phyloP scores from a whole-genome alignment of 208 protist species.

The Acanthamoeba royreba region DNA sequence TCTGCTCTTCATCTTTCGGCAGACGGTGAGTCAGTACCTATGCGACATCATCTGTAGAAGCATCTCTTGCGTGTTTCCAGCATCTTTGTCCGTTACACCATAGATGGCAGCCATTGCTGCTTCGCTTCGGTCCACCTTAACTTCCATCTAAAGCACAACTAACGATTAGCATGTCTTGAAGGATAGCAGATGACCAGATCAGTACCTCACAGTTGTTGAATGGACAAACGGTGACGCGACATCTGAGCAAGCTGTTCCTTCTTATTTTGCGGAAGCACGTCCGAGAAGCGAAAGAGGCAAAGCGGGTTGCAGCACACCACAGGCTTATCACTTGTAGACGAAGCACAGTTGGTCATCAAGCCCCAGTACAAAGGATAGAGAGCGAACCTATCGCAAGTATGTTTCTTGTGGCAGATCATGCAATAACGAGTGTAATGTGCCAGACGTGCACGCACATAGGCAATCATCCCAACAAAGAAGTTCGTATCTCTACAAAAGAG shows the following conservation, averaged over 20 bases:
- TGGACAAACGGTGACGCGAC: background rate
- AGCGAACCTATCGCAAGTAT: background rate
- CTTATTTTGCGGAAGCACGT: background rate
- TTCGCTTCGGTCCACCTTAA: background rate
- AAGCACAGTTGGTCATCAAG: background rate
- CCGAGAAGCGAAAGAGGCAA: background rate
- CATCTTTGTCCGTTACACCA: background rate
- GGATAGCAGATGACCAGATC: background rate
- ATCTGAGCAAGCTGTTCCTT: background rate
- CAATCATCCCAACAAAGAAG: slow-evolving; percentile 5
- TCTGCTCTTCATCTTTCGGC: background rate
- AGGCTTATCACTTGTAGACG: background rate
- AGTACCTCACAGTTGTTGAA: background rate
- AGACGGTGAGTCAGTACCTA: background rate
- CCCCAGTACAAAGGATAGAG: background rate
- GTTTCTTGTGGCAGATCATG: slow-evolving; percentile 26
- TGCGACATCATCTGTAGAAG: background rate
- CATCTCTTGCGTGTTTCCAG: background rate
- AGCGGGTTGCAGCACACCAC: background rate
- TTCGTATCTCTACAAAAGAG: background rate
- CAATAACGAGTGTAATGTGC: background rate
- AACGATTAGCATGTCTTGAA: background rate
- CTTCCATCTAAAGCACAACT: background rate
- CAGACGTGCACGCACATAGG: background rate
- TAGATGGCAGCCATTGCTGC: background rate